Evolutionary conservation across 2,329 filamentous ascomycete species (phyloP), one percentile per base, ranked within the genome.

Genomic region (Aschersonia sp.): DNA sequence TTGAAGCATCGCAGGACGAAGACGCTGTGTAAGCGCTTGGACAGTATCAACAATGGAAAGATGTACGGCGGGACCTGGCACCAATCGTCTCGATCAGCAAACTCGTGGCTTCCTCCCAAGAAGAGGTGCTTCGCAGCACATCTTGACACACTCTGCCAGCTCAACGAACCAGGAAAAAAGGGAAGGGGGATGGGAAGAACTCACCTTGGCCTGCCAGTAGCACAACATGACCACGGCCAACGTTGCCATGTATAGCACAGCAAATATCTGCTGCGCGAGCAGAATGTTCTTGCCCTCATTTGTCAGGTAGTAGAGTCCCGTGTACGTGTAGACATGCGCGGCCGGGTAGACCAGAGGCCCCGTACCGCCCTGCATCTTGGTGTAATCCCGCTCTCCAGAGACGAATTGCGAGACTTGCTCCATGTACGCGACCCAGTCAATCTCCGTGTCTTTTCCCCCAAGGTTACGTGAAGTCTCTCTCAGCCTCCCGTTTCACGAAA

Each of bases 401-500:
- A 89, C 68, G 59, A 84, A 92, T 56, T 89, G 81, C 41, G 76
- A 68, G 43, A 97, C 74, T 60, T 98, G 92, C 62, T 96, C 77
- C 89, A 98, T 97, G 65, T 98, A 98, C 0, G 92, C 87, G 50
- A 75, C 76, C 90, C 90, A 98, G 67, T 98, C 92, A 59, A 98
- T 98, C 65, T 98, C 92, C 42, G 92, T 98, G 63, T 98, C 92
- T 75, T n/a, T 41, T 3, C 22, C 2, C 22, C 22, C 22, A 22
- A 22, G 22, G 22, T 22, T 22, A 2, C 22, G 22, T 3, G 3
- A 22, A 22, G 4, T 3, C 2, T 22, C 22, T 22, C 22, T 22
- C 22, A 22, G 22, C 22, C 22, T 22, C 22, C 22, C 22, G 22
- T 22, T 22, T 22, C 3, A 22, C 22, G 4, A 22, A 0, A 22